Base-by-base conservation (phyloP, 1,139 yeast species). In the Kurtzmaniella natalensis region DNA sequence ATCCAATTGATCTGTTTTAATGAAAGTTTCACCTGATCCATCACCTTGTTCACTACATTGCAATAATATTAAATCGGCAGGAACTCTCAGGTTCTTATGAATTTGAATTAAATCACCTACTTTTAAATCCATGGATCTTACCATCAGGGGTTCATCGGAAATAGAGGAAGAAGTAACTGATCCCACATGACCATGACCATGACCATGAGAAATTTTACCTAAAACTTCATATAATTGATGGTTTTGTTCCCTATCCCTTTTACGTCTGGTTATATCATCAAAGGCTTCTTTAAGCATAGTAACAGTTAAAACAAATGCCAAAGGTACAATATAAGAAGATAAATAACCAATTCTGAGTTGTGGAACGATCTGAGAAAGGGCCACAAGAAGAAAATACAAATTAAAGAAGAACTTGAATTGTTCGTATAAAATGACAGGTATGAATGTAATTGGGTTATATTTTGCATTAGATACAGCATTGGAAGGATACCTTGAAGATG, bases 371-470 rank as follows among this genome's bases (percentile, higher is more conserved):
- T 94, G 98, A 2, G 97, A 88, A 38, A 94, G 70, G 15, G 98
- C 98, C 43, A 94, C 98, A 26, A 94, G 54, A 36, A 94, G 63
- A 53, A 94, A 94, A 59, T 94, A 94, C 35, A 94, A 64, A 58
- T 94, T 94, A 71, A 88, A 94, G 59, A 94, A 94, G 57, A 92
- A 92, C 61, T 88, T 88, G 76, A 94, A 94, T 64, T 94, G 99
- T 55, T 92, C 96, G 56, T 84, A 94, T 28, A 94, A 69, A 36
- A 92, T 80, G 28, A 87, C 70, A 4, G 99, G 99, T 9, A 94
- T 63, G 51, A 94, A 94, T 2, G 96, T 80, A 28, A 87, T 57
- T 3, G 94, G 87, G 49, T 87, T 85, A 60, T 94, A 94, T 59
- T 89, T 92, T 19, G 98, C 97, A 57, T 94, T 94, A 30, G 95